These are phyloP conservation scores for Balansia obtecta DNA, from an alignment of 2,329 filamentous ascomycete genomes.

Conservation along the genomic window DNA sequence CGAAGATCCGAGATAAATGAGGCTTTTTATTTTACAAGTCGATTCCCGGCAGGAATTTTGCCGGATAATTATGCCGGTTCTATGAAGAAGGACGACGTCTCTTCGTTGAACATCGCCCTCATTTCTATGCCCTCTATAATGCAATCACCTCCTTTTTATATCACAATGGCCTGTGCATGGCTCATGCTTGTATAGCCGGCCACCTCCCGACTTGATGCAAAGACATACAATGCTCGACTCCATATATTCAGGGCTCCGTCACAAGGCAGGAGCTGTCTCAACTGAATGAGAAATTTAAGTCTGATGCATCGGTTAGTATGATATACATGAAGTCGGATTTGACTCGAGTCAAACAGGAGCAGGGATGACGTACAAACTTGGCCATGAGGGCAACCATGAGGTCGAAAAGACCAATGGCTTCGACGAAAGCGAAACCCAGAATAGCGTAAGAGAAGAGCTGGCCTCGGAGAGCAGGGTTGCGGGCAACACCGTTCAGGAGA, in stretches of 20 bases:
- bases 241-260: conserved; percentile 21
- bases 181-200: conserved; percentile 14
- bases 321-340: neutral
- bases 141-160: conserved; percentile 23
- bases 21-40: conserved; percentile 31
- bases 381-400: conserved; percentile 90
- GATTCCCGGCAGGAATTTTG: conserved; percentile 20
- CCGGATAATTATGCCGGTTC: conserved; percentile 21
- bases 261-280: conserved; percentile 24
- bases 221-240: conserved; percentile 16
- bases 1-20: conserved; percentile 26
- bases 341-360: neutral
- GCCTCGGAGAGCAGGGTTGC: conserved; percentile 87
- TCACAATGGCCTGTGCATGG: conserved; percentile 20
- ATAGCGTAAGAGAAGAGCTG: conserved; percentile 96
- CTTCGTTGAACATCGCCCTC: conserved; percentile 21
- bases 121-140: conserved; percentile 30
- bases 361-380: conserved; percentile 57
- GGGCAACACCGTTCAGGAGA: conserved; percentile 79
- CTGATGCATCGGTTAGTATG: conserved; percentile 12
- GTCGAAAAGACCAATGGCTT: conserved; percentile 82
- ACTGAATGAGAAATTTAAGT: conserved; percentile 24
- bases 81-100: conserved; percentile 21
- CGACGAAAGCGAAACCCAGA: conserved; percentile 90
- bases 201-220: conserved; percentile 14